Percentiles rank a stretch among this genome's conserved stretches.
Conservation (phyloP, 768 basidiomycete species). For the Paxillus rubicundulus region DNA sequence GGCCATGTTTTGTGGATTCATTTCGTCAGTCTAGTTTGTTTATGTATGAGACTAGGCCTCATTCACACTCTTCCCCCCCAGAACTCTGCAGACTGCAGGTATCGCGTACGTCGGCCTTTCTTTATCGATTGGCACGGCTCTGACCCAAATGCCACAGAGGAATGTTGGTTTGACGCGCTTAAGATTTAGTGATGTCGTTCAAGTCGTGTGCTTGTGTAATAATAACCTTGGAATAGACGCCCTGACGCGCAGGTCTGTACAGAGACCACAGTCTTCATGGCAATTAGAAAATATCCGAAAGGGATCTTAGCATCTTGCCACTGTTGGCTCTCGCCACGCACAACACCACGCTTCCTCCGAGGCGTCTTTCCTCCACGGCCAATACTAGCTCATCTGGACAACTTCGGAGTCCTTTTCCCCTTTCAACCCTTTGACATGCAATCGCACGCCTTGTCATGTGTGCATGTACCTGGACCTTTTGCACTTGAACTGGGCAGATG, state of each 20-base stretch:
- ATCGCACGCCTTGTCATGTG: too few species aligned
- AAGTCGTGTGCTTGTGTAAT: not conserved
- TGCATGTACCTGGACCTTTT: too few species aligned
- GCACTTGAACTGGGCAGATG: too few species aligned
- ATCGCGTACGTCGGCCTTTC: slow-evolving; percentile 47
- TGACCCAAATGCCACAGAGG: slow-evolving; percentile 37
- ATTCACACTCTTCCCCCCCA: slow-evolving; percentile 8
- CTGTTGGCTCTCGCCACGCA: too few species aligned
- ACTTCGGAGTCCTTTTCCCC: too few species aligned
- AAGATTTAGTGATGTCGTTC: slow-evolving; percentile 4
- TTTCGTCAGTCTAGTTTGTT: slow-evolving; percentile 36
- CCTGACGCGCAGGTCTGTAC: not conserved
- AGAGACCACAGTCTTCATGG: too few species aligned
- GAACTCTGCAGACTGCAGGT: slow-evolving; percentile 55
- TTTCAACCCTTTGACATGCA: too few species aligned
- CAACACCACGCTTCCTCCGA: too few species aligned
- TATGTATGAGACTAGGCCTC: not conserved
- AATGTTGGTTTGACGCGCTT: slow-evolving; percentile 42
- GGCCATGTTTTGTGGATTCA: slow-evolving; percentile 69
- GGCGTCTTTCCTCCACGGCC: too few species aligned
- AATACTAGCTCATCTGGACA: too few species aligned
- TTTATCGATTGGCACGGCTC: not conserved
- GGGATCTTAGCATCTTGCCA: too few species aligned
- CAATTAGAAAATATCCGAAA: too few species aligned
- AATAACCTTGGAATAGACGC: not conserved